These are phyloP conservation scores for Brachypodium distachyon DNA, from an alignment of 202 grass and related monocot genomes.

Conservation along the genomic window DNA sequence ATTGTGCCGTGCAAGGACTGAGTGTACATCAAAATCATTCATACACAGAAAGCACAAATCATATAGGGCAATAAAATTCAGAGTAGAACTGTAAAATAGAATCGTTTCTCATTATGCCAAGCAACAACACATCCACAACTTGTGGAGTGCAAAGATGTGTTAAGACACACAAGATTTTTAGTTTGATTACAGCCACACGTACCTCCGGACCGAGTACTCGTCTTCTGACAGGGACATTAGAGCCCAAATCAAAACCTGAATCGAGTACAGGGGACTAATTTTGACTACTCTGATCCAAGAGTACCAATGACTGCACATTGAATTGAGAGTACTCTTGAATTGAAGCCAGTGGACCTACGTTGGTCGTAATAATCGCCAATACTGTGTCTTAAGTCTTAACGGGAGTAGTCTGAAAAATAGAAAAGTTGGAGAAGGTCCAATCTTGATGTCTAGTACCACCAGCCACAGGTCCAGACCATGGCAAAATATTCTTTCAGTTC, in stretches of 20 bases:
- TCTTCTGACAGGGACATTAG: background rate
- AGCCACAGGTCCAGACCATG: background rate
- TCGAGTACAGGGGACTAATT: slow-evolving; percentile 1
- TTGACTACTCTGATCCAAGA: slow-evolving; percentile 4
- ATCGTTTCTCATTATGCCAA: too few relatives aligned
- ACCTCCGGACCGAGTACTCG: background rate
- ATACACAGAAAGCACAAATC: too few relatives aligned
- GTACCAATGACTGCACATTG: slow-evolving; percentile 17
- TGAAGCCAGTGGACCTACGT: background rate
- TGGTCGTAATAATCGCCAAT: background rate
- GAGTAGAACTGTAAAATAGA: too few relatives aligned
- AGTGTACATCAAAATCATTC: too few relatives aligned
- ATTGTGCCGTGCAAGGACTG: too few relatives aligned
- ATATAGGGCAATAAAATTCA: too few relatives aligned
- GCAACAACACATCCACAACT: too few relatives aligned
- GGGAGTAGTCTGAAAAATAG: background rate
- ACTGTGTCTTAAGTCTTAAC: too few relatives aligned
- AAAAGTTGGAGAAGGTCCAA: background rate
- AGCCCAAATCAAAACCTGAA: slow-evolving; percentile 20
- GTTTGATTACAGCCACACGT: background rate
- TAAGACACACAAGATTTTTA: background rate
- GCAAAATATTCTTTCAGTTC: background rate
- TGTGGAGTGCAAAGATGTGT: too few relatives aligned
- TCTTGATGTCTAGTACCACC: background rate
- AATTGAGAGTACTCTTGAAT: too few relatives aligned